phyloP scores from a whole-genome alignment of 306 rosid species.

The Vigna mungo region DNA sequence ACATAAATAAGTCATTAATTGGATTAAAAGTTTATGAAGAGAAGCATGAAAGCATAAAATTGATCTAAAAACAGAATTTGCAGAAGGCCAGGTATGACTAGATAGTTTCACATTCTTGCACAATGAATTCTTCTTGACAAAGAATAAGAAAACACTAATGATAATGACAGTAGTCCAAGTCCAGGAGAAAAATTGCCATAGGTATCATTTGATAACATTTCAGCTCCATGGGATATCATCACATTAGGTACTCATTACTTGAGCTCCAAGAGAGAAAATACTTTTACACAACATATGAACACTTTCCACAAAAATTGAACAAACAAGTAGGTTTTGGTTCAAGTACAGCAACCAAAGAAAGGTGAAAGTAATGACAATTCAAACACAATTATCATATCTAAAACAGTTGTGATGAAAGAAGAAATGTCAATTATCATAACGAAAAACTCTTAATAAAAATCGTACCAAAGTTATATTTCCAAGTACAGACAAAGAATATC shows the following conservation, averaged over 20 bases:
- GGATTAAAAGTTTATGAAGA: too few relatives aligned
- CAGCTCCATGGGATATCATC: background rate
- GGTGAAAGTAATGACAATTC: background rate
- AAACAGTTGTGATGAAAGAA: constrained; percentile 14
- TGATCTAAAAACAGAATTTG: too few relatives aligned
- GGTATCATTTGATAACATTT: background rate
- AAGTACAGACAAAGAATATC: constrained; percentile 27
- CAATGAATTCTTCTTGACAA: too few relatives aligned
- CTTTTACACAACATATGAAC: constrained; percentile 2
- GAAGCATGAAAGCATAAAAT: too few relatives aligned
- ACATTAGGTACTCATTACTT: background rate
- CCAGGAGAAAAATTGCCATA: background rate
- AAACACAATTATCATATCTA: background rate
- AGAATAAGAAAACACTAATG: background rate
- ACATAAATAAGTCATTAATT: too few relatives aligned
- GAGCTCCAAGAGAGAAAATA: background rate
- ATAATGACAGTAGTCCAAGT: background rate
- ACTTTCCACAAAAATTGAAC: background rate
- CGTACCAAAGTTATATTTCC: constrained; percentile 13
- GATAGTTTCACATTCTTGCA: too few relatives aligned
- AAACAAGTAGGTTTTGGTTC: too few relatives aligned
- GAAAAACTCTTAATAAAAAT: constrained; percentile 9
- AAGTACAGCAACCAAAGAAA: background rate
- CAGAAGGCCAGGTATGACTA: too few relatives aligned
- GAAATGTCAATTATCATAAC: background rate